These are phyloP conservation scores for Pseudophaeomoniella oleicola DNA, from an alignment of 2,329 filamentous ascomycete genomes.

Conservation along the genomic window DNA sequence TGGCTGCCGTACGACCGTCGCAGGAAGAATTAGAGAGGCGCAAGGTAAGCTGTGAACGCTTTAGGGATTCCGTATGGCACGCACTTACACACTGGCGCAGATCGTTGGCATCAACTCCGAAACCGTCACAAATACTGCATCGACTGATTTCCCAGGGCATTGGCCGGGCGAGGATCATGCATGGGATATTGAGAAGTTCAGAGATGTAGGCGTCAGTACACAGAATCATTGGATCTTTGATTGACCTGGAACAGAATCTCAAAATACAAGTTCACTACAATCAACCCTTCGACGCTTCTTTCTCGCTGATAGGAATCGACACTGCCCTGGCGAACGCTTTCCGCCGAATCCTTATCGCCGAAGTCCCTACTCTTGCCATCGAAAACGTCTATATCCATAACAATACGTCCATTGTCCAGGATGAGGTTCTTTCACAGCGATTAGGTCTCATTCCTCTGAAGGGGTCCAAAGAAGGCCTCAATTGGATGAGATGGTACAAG, in stretches of 20 bases:
- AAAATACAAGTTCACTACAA: constrained; percentile 74
- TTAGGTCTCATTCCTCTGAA: constrained; percentile 83
- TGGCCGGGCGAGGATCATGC: constrained; percentile 75
- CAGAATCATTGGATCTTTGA: not conserved
- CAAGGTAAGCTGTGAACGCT: constrained; percentile 18
- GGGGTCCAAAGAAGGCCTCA: constrained; percentile 61
- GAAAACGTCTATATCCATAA: constrained; percentile 87
- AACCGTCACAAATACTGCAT: constrained; percentile 76
- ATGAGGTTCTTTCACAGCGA: constrained; percentile 85
- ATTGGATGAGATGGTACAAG: constrained; percentile 69
- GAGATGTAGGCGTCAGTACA: too few relatives aligned
- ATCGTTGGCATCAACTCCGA: constrained; percentile 78
- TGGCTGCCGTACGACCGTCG: constrained; percentile 27
- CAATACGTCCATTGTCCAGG: constrained; percentile 96
- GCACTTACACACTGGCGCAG: constrained; percentile 29
- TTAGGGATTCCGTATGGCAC: constrained; percentile 16
- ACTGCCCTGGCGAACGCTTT: constrained; percentile 93
- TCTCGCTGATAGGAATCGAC: constrained; percentile 85
- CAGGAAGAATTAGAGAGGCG: constrained; percentile 27
- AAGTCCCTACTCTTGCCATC: constrained; percentile 87
- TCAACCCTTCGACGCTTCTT: constrained; percentile 60
- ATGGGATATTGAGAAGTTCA: constrained; percentile 65
- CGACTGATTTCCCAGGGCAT: constrained; percentile 84
- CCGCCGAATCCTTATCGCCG: constrained; percentile 85
- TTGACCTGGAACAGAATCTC: constrained; percentile 39